Conservation (phyloP, 306 rosid genomes). For the Lathyrus sativus region DNA sequence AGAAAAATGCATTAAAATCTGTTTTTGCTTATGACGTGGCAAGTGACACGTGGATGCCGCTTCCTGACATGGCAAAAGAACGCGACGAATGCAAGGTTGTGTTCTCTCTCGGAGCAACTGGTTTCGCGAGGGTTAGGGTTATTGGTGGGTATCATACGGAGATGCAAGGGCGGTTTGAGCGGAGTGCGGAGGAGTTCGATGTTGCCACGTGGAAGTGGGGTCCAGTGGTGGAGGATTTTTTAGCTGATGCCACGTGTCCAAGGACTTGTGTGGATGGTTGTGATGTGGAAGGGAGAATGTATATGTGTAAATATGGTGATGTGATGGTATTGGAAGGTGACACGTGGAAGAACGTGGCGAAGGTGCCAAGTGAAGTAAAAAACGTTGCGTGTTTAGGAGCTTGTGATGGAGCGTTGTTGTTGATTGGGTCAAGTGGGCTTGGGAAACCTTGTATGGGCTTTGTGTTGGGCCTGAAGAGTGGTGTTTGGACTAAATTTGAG, state of each 20-base stretch:
- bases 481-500: constrained; percentile 47
- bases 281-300: constrained; percentile 33
- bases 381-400: constrained; percentile 43
- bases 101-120: constrained; percentile 20
- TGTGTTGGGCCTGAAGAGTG: constrained; percentile 34
- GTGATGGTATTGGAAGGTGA: constrained; percentile 18
- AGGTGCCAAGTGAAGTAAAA: constrained; percentile 49
- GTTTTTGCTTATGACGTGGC: constrained; percentile 58
- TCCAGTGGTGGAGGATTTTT: constrained; percentile 41
- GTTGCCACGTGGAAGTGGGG: constrained; percentile 54
- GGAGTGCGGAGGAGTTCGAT: constrained; percentile 56
- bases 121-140: constrained; percentile 39
- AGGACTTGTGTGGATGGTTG: constrained; percentile 46
- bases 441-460: constrained; percentile 56
- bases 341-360: constrained; percentile 49
- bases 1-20: constrained; percentile 65
- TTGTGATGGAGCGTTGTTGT: constrained; percentile 41
- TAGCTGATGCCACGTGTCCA: constrained; percentile 52
- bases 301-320: constrained; percentile 50
- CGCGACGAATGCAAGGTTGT: constrained; percentile 73
- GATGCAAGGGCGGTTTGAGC: constrained; percentile 72
- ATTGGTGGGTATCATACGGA: constrained; percentile 68
- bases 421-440: constrained; percentile 54
- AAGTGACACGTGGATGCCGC: constrained; percentile 45
- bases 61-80: constrained; percentile 63